phyloP scores from a whole-genome alignment of 495 filamentous ascomycete genomes.

The Letharia columbiana region DNA sequence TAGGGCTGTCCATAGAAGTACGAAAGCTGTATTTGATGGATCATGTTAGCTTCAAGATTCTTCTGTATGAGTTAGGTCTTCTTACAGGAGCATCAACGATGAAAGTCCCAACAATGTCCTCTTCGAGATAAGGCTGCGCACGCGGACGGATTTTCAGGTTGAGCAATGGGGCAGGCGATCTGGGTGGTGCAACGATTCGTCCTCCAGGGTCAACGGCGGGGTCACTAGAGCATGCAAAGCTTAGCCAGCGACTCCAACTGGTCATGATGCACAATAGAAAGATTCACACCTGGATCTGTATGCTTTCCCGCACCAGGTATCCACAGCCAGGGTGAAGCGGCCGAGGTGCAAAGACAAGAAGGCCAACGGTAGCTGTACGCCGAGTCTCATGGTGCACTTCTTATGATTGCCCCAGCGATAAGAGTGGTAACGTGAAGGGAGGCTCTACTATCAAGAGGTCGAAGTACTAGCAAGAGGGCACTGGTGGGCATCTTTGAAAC shows the following conservation, averaged over 20 bases:
- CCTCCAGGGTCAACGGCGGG: conserved; percentile 54
- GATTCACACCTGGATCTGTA: not conserved
- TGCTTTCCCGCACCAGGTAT: not conserved
- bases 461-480: too few species aligned
- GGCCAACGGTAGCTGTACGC: not conserved
- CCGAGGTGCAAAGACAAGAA: not conserved
- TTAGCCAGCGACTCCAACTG: not conserved
- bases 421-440: too few species aligned
- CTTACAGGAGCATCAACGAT: conserved; percentile 45
- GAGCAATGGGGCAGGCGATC: conserved; percentile 39
- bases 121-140: conserved; percentile 51
- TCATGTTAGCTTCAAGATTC: too few species aligned
- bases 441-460: too few species aligned
- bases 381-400: not conserved
- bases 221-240: conserved; percentile 32
- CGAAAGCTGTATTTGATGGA: conserved; percentile 32
- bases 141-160: conserved; percentile 52
- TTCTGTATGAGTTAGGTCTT: not conserved
- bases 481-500: too few species aligned
- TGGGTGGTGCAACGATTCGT: conserved; percentile 39
- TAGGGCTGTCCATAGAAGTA: conserved; percentile 40
- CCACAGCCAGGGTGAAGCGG: not conserved
- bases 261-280: not conserved
- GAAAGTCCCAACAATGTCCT: conserved; percentile 46
- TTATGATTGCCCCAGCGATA: too few species aligned